These are phyloP conservation scores for Solanum rostratum DNA, from an alignment of 257 asterid genomes.

Conservation along the genomic window DNA sequence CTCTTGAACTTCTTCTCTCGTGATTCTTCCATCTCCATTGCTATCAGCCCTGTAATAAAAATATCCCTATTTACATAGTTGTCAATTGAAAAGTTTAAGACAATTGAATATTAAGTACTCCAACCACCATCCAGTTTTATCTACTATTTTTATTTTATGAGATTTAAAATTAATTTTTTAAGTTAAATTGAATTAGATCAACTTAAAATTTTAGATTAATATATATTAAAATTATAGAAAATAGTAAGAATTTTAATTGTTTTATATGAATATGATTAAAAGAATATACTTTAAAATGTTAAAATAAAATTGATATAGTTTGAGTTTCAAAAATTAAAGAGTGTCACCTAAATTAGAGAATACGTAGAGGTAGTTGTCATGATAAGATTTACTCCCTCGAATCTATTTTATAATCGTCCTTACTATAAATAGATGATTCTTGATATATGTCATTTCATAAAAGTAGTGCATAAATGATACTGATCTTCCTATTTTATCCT, in stretches of 20 bases:
- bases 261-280: neutral
- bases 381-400: too few relatives aligned
- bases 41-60: conserved; percentile 59
- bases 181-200: neutral
- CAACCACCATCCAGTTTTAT: neutral
- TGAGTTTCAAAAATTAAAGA: neutral
- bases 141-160: neutral
- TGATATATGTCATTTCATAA: too few relatives aligned
- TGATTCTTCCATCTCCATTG: conserved; percentile 81
- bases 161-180: neutral
- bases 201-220: neutral
- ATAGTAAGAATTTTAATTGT: neutral
- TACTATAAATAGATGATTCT: too few relatives aligned
- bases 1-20: conserved; percentile 86
- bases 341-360: neutral
- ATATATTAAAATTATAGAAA: neutral
- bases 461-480: too few relatives aligned
- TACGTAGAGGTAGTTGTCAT: too few relatives aligned
- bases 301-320: neutral
- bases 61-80: neutral
- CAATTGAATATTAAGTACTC: neutral
- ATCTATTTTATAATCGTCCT: too few relatives aligned
- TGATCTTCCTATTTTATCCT: too few relatives aligned
- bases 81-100: neutral
- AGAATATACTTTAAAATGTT: neutral